Evolutionary conservation across 2,329 filamentous ascomycete species (phyloP), one percentile per base, ranked within the genome.

Genomic region (Fusarium tjaetaba): DNA sequence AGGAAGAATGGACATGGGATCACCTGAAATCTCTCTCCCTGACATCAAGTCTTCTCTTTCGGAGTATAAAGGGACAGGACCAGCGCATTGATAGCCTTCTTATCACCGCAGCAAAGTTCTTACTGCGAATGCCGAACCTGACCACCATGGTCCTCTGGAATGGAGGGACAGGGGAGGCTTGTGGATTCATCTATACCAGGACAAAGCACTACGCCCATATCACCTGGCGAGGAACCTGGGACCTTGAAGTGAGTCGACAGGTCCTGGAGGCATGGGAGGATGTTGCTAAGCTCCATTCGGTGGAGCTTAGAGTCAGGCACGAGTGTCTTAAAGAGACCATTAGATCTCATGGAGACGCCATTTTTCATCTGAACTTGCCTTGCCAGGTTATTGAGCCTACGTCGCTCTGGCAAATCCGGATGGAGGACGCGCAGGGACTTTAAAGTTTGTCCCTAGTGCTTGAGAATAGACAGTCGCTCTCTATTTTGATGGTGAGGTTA

Each of bases 331-430:
- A 8, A 7, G 49, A 30, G 39, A 11, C 5, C 7, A 56, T 68
- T 7, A 39, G 28, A 28, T 56, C 30, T 45, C 57, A 36, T 51
- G 66, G 64, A 28, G 81, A 67, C 38, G 64, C 64, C 20, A 51
- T 65, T 4, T 20, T 51, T 28, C 15, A 67, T n/a, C 61, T 67
- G 13, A 41, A 59, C 51, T 34, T 67, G 15, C 61, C 64, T 43
- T 59, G 51, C 22, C 43, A 52, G 32, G 52, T 66, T n/a, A 59
- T 66, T 24, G 26, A 49, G n/a, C 64, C 61, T 39, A 51, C 39
- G 10, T 59, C 64, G 13, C 61, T 65, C 34, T 67, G 61, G 64
- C 51, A 67, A 34, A 45, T 66, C 38, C 43, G 61, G 26, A 10
- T 45, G 24, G 64, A 66, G 26, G 34, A 26, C 13, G n/a, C 32